Conservation (phyloP, 208 protist genomes). For the Crithidia mellificae region DNA sequence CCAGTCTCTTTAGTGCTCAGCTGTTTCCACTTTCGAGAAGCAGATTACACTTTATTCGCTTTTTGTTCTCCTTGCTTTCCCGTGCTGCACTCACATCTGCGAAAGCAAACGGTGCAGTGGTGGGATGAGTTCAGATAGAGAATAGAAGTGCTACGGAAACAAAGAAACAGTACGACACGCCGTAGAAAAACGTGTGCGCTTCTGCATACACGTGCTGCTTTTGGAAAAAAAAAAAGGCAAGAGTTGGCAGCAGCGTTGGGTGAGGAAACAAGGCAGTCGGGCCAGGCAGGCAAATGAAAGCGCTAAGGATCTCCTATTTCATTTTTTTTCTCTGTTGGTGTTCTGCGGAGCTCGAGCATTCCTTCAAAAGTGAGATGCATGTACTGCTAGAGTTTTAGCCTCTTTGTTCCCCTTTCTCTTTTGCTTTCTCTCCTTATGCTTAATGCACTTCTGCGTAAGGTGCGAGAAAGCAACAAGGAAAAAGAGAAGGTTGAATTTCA, state of each 20-base stretch:
- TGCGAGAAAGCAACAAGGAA: conserved; percentile 2
- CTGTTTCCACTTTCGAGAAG: neutral
- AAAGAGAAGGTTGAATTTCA: neutral
- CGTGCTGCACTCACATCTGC: neutral
- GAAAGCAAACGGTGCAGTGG: neutral
- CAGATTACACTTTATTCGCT: too few species aligned
- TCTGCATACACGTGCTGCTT: neutral
- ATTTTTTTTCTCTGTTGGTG: neutral
- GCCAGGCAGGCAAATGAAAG: neutral
- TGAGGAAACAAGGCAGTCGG: neutral
- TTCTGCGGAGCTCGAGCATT: neutral
- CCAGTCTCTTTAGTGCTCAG: neutral
- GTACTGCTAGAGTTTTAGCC: conserved; percentile 6
- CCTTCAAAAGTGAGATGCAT: conserved; percentile 6
- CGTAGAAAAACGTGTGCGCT: too few species aligned
- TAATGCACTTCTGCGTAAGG: neutral
- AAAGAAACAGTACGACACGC: neutral
- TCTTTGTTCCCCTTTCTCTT: conserved; percentile 10
- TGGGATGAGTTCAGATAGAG: neutral
- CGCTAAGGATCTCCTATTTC: neutral
- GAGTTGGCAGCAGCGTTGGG: neutral
- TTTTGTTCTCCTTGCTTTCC: neutral
- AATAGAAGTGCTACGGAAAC: neutral
- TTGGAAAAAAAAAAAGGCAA: too few species aligned
- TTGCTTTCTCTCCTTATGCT: conserved; percentile 11